Base-by-base conservation (phyloP, 2,329 filamentous ascomycete genomes). In the Teratosphaeria viscida region DNA sequence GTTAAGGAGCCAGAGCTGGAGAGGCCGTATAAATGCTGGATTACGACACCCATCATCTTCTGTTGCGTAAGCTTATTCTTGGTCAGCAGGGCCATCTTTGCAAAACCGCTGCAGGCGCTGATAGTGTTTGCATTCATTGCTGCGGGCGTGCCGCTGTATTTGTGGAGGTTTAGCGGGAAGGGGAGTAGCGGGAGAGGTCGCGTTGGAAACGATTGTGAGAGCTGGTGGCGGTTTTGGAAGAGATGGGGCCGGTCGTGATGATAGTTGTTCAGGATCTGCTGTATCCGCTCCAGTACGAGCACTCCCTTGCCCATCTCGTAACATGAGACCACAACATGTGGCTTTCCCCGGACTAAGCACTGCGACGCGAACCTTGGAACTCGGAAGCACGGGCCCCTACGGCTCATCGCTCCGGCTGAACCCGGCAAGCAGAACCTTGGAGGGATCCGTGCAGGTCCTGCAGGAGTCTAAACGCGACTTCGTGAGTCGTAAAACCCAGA, bases 21-120 rank as follows among this genome's bases (percentile, higher is more conserved):
- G 73, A 79, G 94, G 29, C 92, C 94, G 0, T 99, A 99, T 75
- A 87, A 85, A 72, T 96, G 92, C 2, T 99, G 92, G 94, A 96
- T 99, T 70, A 88, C 87, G 0, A 99, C 94, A 2, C 94, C 94
- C 11, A 92, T 99, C 65, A 92, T 96, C 59, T 99, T 99, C 73
- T 99, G 94, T 81, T 99, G 94, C 71, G 94, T 99, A 47, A 95
- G 90, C 72, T 74, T 99, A 64, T 99, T 99, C 71, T 75, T 99
- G 64, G 82, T 99, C 52, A 92, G 86, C 70, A 81, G 94, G 56
- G 91, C 92, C 3, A 85, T 97, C 14, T 94, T 99, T 71, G 88
- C 91, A 14, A 87, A 96, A 75, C 94, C 94, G 4, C 68, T 95
- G 57, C 92, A 99, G 79, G 96, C 92, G 0, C 72, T 96, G 27